Evolutionary conservation across 2,329 filamentous ascomycete genomes (phyloP), one percentile per base, ranked within the genome.

Genomic region (Phialemoniopsis sp.): DNA sequence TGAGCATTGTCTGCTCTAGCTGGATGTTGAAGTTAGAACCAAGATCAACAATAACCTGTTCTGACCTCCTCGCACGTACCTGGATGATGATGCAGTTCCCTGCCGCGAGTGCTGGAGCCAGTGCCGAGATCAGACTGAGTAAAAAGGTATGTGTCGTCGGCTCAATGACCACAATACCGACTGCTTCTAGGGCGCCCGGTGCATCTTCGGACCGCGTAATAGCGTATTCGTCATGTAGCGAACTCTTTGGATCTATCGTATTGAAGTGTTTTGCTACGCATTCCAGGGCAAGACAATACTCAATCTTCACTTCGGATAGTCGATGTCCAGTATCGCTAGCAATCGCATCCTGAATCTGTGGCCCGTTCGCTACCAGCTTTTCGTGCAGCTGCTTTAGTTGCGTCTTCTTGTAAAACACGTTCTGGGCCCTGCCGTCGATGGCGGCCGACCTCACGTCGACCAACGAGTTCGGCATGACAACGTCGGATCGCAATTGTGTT

Each of bases 301-400:
- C 58, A 13, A 46, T 38, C 38, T 52, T 47, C n/a, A 59, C 55
- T 41, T 70, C 67, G 16, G 54, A 47, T 3, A 46, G 29, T 6
- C 53, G 48, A 29, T 52, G 41, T 2, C 48, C 47, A 1, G 57
- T 52, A 34, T 67, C 63, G 2, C 46, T 36, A 8, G 43, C 39
- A 21, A 66, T 53, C 1, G 60, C 59, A 32, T 51, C 46, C 34
- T 53, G 52, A 34, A 68, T 53, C 4, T 48, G 39, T 2, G 46
- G 46, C 15, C 55, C 47, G 28, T 54, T 43, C 13, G 51, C 44
- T 5, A 56, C 40, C 8, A 70, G 48, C 2, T 46, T 36, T 3
- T 50, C 36, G 39, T 67, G 64, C 2, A 70, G 51, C 8, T 46
- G 46, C 32, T 57, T 53, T 16, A 70, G 59, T 43, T 67, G 63